phyloP scores from a whole-genome alignment of 2,329 filamentous ascomycete genomes.

The Metarhizium humberi region DNA sequence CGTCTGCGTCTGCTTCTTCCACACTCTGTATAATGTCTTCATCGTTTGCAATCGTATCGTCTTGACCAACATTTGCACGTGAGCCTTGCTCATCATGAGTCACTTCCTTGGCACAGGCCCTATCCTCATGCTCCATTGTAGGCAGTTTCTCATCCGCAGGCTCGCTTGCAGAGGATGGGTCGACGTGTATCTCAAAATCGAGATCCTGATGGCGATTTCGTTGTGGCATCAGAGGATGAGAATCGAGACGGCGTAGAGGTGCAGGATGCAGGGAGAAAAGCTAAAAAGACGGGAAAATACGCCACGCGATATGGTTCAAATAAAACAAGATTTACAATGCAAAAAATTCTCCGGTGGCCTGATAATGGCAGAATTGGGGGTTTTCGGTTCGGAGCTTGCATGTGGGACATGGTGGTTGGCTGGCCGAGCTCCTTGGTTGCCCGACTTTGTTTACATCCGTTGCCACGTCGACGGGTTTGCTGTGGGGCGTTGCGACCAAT shows the following conservation, averaged over 20 bases:
- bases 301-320: slow-evolving; percentile 1
- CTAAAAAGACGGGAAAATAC: neutral
- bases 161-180: slow-evolving; percentile 32
- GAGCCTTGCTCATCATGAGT: neutral
- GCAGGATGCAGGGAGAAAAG: neutral
- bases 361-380: neutral
- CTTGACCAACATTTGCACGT: neutral
- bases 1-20: neutral
- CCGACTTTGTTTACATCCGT: slow-evolving; percentile 24
- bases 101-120: neutral
- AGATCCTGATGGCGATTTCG: slow-evolving; percentile 22
- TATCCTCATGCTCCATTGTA: slow-evolving; percentile 5
- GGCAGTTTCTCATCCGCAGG: slow-evolving; percentile 7
- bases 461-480: slow-evolving; percentile 20
- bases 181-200: slow-evolving; percentile 40
- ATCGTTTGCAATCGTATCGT: neutral
- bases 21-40: neutral
- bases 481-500: neutral
- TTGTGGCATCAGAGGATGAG: slow-evolving; percentile 13
- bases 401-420: slow-evolving; percentile 18
- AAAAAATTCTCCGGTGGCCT: neutral
- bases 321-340: neutral
- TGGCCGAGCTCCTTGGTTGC: slow-evolving; percentile 16
- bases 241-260: slow-evolving; percentile 1
- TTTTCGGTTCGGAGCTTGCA: neutral